Conservation (phyloP, 257 asterid species). For the Voacanga thouarsii region DNA sequence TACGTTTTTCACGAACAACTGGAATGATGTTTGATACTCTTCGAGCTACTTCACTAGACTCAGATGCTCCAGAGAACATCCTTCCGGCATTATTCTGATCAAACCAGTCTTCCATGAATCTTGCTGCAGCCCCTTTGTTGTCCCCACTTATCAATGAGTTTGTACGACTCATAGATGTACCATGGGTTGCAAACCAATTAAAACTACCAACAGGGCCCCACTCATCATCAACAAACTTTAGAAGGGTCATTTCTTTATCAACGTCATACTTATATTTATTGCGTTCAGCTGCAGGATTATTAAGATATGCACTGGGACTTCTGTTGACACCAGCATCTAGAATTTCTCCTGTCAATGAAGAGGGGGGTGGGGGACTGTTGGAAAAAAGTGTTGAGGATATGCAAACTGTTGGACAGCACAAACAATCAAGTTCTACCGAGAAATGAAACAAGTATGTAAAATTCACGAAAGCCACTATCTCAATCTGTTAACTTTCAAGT, state of each 20-base stretch:
- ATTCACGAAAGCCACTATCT: background rate
- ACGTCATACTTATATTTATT: constrained; percentile 76
- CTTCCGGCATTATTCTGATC: constrained; percentile 43
- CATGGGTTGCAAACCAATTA: constrained; percentile 99
- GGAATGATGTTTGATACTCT: constrained; percentile 87
- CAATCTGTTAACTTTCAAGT: background rate
- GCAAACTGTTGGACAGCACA: background rate
- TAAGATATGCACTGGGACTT: constrained; percentile 96
- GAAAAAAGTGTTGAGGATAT: constrained; percentile 21
- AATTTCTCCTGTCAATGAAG: constrained; percentile 70
- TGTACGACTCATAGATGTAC: constrained; percentile 98
- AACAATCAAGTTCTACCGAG: background rate
- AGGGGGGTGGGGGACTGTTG: no score
- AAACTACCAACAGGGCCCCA: constrained; percentile 99
- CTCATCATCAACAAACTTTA: constrained; percentile 83
- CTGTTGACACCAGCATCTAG: constrained; percentile 90
- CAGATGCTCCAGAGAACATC: constrained; percentile 23
- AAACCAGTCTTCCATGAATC: constrained; percentile 99
- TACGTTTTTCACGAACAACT: constrained; percentile 52
- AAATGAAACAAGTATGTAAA: background rate
- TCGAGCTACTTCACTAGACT: constrained; percentile 42
- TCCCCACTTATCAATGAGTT: constrained; percentile 95
- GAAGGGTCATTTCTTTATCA: constrained; percentile 89
- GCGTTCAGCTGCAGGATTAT: constrained; percentile 87
- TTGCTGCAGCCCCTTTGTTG: constrained; percentile 98